Percentiles rank a stretch among this genome's conserved stretches.
Conservation (phyloP, 148 eudicot genomes). For the Arbutus unedo region DNA sequence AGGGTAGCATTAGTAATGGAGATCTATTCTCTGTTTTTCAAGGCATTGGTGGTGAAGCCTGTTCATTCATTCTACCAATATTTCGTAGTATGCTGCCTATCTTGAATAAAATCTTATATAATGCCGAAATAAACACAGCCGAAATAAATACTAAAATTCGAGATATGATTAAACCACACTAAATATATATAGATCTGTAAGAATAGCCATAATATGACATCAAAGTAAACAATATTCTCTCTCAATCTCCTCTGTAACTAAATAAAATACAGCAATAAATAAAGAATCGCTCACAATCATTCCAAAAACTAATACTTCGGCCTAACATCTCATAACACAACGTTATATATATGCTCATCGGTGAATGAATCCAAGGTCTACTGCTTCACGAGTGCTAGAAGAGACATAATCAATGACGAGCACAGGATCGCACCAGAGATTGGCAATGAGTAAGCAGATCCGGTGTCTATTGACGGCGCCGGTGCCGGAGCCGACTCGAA, state of each 20-base stretch:
- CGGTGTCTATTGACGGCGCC: constrained; percentile 6
- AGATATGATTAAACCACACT: neutral
- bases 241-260: neutral
- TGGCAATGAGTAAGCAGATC: constrained; percentile 21
- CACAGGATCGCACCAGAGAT: constrained; percentile 16
- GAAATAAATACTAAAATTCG: neutral
- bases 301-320: neutral
- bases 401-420: constrained; percentile 25
- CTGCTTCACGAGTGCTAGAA: too few relatives aligned
- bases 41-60: too few relatives aligned
- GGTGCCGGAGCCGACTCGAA: constrained; percentile 1
- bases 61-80: too few relatives aligned
- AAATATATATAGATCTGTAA: neutral
- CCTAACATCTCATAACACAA: neutral
- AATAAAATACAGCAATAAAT: neutral
- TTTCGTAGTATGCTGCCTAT: neutral
- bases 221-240: neutral
- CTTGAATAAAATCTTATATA: too few relatives aligned
- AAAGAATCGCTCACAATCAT: neutral
- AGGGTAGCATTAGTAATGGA: too few relatives aligned
- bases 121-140: too few relatives aligned
- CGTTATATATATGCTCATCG: too few relatives aligned
- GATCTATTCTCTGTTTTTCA: too few relatives aligned
- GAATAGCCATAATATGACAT: neutral
- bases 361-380: too few relatives aligned